Base-by-base conservation (phyloP, 1,284 basidiomycete genomes). In the Paramarasmius palmivorus region DNA sequence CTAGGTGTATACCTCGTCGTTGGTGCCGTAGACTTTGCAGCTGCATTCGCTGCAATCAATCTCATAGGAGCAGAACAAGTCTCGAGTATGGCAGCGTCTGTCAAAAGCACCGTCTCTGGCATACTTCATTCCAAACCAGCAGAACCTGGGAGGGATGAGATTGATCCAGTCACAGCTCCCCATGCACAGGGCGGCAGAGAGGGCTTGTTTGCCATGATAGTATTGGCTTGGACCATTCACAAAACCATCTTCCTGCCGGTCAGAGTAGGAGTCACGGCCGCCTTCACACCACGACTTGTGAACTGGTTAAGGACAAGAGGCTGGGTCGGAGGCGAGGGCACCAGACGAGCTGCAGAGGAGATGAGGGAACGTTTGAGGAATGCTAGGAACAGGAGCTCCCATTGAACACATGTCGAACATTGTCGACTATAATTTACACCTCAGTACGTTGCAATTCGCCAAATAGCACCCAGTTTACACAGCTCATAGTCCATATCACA, bases 241-340 rank as follows among this genome's bases (percentile, higher is more conserved):
- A 99, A 99, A 75, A 97, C 94, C 0, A 68, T 94, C 0, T 88
- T 98, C 64, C 68, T 98, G n/a, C 96, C 97, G 5, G 69, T 98
- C 19, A 76, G 97, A 20, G 84, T 98, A 0, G 95, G 93, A 0
- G 70, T 96, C 57, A 98, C 96, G 0, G 94, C 93, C 1, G 88
- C 86, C 0, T 73, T 94, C 55, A 97, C 95, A 1, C 95, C 95
- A 0, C 81, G 79, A 61, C 72, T 97, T 22, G 95, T 97, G 3
- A 77, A 78, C 25, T 95, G 90, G 88, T 71, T 96, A 53, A 75
- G 81, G 26, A 71, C 69, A 20, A 72, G 86, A 57, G 93, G 93
- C 1, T 95, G 92, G 92, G 82, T 79, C 3, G 86, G 88, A 12
- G 73, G 81, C 36, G 79, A 76, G 19, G 89, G 88, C 6, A 78